Conservation (phyloP, 2,329 filamentous ascomycete genomes). For the Ceratocystis eucalypticola region DNA sequence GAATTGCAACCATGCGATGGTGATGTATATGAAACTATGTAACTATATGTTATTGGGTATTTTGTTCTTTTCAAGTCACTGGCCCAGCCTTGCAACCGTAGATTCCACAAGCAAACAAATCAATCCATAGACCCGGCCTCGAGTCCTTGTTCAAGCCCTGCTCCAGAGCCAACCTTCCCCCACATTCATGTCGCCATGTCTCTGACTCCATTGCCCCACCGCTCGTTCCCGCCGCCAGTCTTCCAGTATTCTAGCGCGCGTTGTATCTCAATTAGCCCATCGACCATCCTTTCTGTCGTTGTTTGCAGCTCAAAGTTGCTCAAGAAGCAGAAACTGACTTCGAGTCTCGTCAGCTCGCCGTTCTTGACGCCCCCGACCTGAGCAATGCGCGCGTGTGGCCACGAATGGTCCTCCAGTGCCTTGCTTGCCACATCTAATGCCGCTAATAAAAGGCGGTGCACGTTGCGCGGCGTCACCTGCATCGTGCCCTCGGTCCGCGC, state of each 20-base stretch:
- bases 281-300: slow-evolving; percentile 41
- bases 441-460: slow-evolving; percentile 73
- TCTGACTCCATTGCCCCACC: background rate
- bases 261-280: slow-evolving; percentile 2
- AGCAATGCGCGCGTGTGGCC: slow-evolving; percentile 70
- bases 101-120: background rate
- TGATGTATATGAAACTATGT: background rate
- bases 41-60: background rate
- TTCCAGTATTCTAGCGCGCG: slow-evolving; percentile 1
- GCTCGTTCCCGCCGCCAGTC: background rate
- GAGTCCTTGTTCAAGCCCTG: no score
- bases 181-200: background rate
- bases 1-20: background rate
- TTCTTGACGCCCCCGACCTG: slow-evolving; percentile 80
- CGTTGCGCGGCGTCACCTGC: slow-evolving; percentile 68
- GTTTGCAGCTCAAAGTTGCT: slow-evolving; percentile 64
- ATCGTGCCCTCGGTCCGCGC: slow-evolving; percentile 66
- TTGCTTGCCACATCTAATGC: slow-evolving; percentile 84
- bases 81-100: background rate
- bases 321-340: slow-evolving; percentile 80
- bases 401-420: slow-evolving; percentile 81
- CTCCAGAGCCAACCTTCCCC: background rate
- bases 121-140: no score
- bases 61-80: background rate
- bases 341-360: slow-evolving; percentile 65